Evolutionary conservation across 176 grass and related monocot species (phyloP), one percentile per base, ranked within the genome.

Genomic region (Aegilops longissima): DNA sequence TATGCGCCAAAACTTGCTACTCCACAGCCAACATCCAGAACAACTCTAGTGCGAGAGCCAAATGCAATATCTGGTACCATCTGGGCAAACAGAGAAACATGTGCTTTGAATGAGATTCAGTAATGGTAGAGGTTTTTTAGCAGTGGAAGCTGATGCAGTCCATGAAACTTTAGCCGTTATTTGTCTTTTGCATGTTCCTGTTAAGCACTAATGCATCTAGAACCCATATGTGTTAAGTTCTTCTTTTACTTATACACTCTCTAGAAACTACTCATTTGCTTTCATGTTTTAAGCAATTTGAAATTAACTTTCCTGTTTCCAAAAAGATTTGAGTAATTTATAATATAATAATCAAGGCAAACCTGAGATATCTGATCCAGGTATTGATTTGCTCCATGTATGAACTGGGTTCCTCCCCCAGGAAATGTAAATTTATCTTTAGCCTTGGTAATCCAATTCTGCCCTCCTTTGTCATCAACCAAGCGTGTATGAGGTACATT

Each of bases 401-500:
- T 94, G 83, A 98, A 98, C 62, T 96, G 94, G 74, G 93, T 96
- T 73, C 93, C 97, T 18, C 97, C 97, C 61, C 93, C 93, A 86
- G 94, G 97, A 91, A 98, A 98, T 88, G 35, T 89, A 65, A 98
- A 98, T 79, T 96, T 96, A 66, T 98, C 88, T 62, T 96, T 94
- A 77, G 81, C 92, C 79, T 84, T 95, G 27, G 88, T 91, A 79
- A 98, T 98, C 97, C 93, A 98, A 85, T 96, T 98, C 66, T 98
- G 97, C 9, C 97, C 97, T 93, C 97, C 97, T 94, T 96, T 98
- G 85, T 98, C 93, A 88, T 98, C 97, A 82, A 98, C 93, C 86
- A 98, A 85, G 23, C 88, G 87, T 86, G 92, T 93, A 67, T 98
- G 97, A 84, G 94, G 94, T 45, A 98, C 97, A 85, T 98, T 98